Evolutionary conservation across 805 yeast species (phyloP).

Genomic region (Lachancea meyersii): DNA sequence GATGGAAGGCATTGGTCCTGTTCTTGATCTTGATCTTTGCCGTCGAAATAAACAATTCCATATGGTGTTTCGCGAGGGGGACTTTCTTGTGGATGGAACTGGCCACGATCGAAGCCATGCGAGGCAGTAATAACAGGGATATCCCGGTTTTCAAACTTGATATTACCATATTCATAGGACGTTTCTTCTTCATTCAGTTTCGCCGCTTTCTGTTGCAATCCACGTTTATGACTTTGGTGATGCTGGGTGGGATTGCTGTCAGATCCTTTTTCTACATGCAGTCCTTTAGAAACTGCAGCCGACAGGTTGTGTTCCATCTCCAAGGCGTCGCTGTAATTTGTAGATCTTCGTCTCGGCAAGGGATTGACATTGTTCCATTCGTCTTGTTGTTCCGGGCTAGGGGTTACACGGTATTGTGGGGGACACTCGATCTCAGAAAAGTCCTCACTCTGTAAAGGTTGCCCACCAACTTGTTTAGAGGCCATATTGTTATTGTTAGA

Average conservation of each 20-base stretch:
- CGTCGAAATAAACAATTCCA: slow-evolving; percentile 1
- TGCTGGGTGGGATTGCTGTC: slow-evolving; percentile 14
- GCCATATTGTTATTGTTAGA: neutral
- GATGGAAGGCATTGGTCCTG: neutral
- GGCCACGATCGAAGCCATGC: neutral
- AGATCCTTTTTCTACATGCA: slow-evolving; percentile 1
- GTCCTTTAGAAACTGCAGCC: neutral
- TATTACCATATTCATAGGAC: slow-evolving; percentile 7
- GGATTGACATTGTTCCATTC: neutral
- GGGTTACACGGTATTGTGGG: slow-evolving; percentile 19
- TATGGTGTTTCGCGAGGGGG: slow-evolving; percentile 1
- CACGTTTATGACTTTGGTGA: slow-evolving; percentile 1
- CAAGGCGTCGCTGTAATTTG: slow-evolving; percentile 20
- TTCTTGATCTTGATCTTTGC: neutral
- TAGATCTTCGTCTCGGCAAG: slow-evolving; percentile 13
- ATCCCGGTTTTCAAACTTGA: slow-evolving; percentile 12
- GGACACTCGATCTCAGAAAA: slow-evolving; percentile 21
- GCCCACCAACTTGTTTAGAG: neutral
- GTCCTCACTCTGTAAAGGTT: slow-evolving; percentile 13
- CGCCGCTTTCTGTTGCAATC: slow-evolving; percentile 7
- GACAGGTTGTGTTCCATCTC: slow-evolving; percentile 4
- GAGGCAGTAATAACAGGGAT: neutral
- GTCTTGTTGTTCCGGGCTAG: slow-evolving; percentile 3
- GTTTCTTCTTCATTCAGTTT: slow-evolving; percentile 5
- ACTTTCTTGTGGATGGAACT: neutral